Base-by-base conservation (phyloP, 2,329 filamentous ascomycete species). In the Colletotrichum orchidophilum region DNA sequence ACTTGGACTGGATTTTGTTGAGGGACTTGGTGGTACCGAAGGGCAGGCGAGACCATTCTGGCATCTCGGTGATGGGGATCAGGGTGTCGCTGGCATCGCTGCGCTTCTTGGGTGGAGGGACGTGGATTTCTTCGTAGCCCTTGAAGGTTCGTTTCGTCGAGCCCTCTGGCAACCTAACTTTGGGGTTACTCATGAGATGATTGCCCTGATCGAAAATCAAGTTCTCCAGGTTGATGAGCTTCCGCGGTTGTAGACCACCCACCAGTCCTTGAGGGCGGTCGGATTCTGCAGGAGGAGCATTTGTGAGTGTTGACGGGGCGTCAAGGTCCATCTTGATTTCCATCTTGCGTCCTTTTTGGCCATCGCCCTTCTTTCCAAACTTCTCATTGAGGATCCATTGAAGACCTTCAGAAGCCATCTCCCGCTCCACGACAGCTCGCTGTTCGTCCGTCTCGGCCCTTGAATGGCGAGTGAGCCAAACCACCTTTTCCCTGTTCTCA, bases 141-240 rank as follows among this genome's bases (percentile, higher is more conserved):
- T 99, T 99, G 84, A 98, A 98, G 0, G 94, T 94, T 58, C 95
- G 90, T 81, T 98, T 98, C 0, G 94, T 98, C 2, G 96, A 97
- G 12, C 96, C 96, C 79, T 97, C 94, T 0, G 96, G 96, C 24
- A 99, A 87, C 73, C 93, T 93, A 57, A 99, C 96, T 79, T 95
- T 98, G 7, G 95, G 93, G 77, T 99, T 99, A n/a, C 96, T 98
- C 96, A 98, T 99, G 53, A 99, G 87, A 84, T 99, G 96, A 77
- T 98, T 99, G 63, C 96, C 96, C 82, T 98, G 96, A 76, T 98
- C 96, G 79, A 99, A 99, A 49, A 98, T 89, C 39, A 99, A 89
- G 77, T 98, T 98, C 69, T 99, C 96, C 62, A 99, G 86, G 79
- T 98, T 98, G 80, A 99, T 94, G 54, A 94, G 84, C 78, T 94